A percentile compares a stretch with the other conserved stretches of the same genome.
These are phyloP conservation scores for Ramaria rubella DNA, from an alignment of 768 basidiomycete genomes.

Conservation along the genomic window DNA sequence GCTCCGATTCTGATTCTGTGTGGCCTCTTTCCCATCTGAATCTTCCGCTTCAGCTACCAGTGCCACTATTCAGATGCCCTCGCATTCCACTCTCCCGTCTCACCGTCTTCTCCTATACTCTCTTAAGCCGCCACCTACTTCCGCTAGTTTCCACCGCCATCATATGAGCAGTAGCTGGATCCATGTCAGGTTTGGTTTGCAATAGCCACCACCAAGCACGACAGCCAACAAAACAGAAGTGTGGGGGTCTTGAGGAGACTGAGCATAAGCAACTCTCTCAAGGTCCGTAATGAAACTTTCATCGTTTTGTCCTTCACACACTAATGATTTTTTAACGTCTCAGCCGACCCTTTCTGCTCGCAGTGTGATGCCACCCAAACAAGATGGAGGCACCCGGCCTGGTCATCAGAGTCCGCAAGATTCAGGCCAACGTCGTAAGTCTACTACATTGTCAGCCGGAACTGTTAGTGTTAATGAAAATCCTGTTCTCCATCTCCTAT, in stretches of 20 bases:
- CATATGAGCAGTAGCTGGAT: conserved; percentile 51
- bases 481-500: conserved; percentile 70
- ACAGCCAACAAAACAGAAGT: conserved; percentile 53
- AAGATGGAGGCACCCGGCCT: conserved; percentile 2
- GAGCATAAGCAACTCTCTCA: conserved; percentile 55
- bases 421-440: conserved; percentile 45
- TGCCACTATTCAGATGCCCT: conserved; percentile 12
- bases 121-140: conserved; percentile 25
- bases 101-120: conserved; percentile 42
- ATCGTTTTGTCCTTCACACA: too few species aligned
- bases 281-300: too few species aligned
- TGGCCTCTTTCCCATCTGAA: conserved; percentile 30
- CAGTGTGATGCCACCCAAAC: conserved; percentile 11
- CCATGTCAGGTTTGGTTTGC: conserved; percentile 28
- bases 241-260: conserved; percentile 67
- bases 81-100: conserved; percentile 41
- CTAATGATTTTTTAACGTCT: conserved; percentile 16
- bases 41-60: conserved; percentile 28
- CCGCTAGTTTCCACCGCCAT: conserved; percentile 40
- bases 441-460: conserved; percentile 44
- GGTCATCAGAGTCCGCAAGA: conserved; percentile 22
- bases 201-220: conserved; percentile 16
- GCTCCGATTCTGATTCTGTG: conserved; percentile 6
- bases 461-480: conserved; percentile 26
- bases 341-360: conserved; percentile 8